Conservation (phyloP, 306 rosid genomes). For the Dalbergia cultrata region DNA sequence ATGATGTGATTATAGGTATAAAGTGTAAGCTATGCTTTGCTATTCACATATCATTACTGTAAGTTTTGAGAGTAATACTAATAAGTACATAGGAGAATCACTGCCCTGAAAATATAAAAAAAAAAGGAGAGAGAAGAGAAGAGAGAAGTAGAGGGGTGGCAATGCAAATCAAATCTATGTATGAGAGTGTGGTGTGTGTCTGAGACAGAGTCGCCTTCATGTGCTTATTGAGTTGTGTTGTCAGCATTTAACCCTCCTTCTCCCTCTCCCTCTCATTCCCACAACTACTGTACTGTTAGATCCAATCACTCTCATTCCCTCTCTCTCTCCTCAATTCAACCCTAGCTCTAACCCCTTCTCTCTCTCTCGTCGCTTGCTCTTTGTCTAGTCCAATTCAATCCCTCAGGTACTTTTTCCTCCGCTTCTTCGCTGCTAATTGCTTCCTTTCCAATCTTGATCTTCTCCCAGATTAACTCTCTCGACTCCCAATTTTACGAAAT, state of each 20-base stretch:
- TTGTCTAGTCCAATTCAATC: not conserved
- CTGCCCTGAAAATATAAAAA: too few species aligned
- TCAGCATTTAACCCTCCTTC: slow-evolving; percentile 38
- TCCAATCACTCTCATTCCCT: slow-evolving; percentile 45
- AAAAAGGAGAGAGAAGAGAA: too few species aligned
- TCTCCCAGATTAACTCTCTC: not conserved
- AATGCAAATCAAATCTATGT: not conserved
- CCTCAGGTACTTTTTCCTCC: not conserved
- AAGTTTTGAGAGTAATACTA: not conserved
- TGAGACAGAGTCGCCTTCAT: not conserved
- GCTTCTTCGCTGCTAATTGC: not conserved
- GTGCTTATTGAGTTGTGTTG: slow-evolving; percentile 50
- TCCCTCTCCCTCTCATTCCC: slow-evolving; percentile 45
- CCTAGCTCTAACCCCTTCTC: not conserved
- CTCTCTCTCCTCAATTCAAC: slow-evolving; percentile 4
- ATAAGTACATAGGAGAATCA: not conserved
- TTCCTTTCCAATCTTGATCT: not conserved
- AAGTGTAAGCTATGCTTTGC: too few species aligned
- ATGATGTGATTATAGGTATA: too few species aligned
- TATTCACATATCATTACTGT: too few species aligned
- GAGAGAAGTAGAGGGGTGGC: not conserved
- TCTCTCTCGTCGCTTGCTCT: not conserved
- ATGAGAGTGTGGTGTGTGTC: not conserved
- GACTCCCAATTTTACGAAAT: not conserved
- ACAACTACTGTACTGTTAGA: slow-evolving; percentile 47